These are phyloP conservation scores for Stenocarpella maydis DNA, from an alignment of 2,329 filamentous ascomycete species.

Conservation along the genomic window DNA sequence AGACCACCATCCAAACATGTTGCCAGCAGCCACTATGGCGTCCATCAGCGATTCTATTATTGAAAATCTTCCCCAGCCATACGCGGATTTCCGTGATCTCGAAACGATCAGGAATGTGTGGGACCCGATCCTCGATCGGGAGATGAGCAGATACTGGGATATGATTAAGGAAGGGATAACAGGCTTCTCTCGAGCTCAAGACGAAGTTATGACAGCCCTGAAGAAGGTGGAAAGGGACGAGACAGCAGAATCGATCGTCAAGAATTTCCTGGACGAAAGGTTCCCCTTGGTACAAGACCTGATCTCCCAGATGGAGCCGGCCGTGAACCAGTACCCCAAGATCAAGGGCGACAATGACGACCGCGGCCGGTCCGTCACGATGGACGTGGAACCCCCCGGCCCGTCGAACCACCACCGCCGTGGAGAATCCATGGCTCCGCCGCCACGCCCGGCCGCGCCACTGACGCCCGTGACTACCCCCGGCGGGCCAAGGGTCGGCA, in stretches of 20 bases:
- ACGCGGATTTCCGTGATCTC: background rate
- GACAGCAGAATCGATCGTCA: constrained; percentile 5
- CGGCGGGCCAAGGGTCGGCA: background rate
- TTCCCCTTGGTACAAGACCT: background rate
- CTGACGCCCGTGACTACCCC: background rate
- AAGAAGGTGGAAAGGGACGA: constrained; percentile 3
- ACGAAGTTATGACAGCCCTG: background rate
- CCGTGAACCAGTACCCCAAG: background rate
- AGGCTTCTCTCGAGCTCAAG: background rate
- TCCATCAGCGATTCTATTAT: background rate
- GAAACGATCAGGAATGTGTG: background rate
- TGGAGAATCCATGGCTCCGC: background rate
- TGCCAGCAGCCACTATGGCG: background rate
- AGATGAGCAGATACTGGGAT: constrained; percentile 1
- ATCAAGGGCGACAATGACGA: background rate
- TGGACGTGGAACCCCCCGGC: constrained; percentile 10
- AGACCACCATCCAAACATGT: background rate
- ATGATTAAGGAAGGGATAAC: constrained; percentile 17
- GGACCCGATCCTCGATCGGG: background rate
- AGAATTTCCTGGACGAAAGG: background rate
- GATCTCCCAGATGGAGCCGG: background rate
- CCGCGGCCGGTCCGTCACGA: constrained; percentile 14
- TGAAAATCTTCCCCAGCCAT: background rate
- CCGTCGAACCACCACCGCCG: background rate
- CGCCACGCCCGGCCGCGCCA: background rate